phyloP scores from a whole-genome alignment of 2,329 filamentous ascomycete genomes.

The Triangularia verruculosa region DNA sequence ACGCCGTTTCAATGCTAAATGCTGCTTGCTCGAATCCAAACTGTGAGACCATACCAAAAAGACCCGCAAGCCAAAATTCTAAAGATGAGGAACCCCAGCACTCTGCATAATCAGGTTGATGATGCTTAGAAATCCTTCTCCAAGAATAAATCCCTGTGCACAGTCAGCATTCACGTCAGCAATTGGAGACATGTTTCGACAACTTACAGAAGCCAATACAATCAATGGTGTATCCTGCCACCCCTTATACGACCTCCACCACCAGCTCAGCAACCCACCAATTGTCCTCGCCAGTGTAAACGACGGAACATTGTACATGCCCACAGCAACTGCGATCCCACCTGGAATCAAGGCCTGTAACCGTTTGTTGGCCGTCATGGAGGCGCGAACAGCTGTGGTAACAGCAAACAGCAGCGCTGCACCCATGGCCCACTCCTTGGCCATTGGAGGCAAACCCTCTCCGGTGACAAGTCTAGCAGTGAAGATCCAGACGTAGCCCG shows the following conservation, averaged over 20 bases:
- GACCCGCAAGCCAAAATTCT: background rate
- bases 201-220: slow-evolving; percentile 70
- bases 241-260: slow-evolving; percentile 61
- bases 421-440: slow-evolving; percentile 72
- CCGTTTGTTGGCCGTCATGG: slow-evolving; percentile 44
- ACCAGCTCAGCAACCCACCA: slow-evolving; percentile 72
- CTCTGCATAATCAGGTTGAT: slow-evolving; percentile 76
- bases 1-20: background rate
- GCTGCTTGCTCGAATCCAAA: background rate
- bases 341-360: slow-evolving; percentile 82
- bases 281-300: slow-evolving; percentile 88
- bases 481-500: slow-evolving; percentile 96
- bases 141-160: slow-evolving; percentile 75
- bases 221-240: slow-evolving; percentile 73
- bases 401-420: slow-evolving; percentile 72
- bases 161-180: slow-evolving; percentile 14
- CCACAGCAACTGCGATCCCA: slow-evolving; percentile 89
- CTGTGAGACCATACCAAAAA: background rate
- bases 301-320: slow-evolving; percentile 96
- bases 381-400: slow-evolving; percentile 68
- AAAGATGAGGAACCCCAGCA: slow-evolving; percentile 27
- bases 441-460: slow-evolving; percentile 80
- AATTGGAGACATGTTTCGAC: no score
- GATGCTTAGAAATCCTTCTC: slow-evolving; percentile 89
- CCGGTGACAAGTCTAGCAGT: slow-evolving; percentile 91